phyloP scores from a whole-genome alignment of 805 yeast species.

The Candida ponderosae region DNA sequence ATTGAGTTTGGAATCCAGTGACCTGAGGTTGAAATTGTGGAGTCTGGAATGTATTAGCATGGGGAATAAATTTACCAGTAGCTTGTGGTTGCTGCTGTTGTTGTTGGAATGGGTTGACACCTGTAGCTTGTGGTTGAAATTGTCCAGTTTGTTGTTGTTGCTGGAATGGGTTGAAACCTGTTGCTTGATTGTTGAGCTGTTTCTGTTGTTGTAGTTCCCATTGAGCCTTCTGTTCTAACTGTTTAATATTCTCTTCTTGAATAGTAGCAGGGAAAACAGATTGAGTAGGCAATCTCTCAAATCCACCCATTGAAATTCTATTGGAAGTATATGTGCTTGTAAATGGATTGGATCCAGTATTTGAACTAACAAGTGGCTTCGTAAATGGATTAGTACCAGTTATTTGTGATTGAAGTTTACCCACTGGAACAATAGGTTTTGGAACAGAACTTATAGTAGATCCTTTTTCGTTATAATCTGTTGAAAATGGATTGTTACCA shows the following conservation, averaged over 20 bases:
- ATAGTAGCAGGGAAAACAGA: slow-evolving; percentile 67
- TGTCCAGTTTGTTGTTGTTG: slow-evolving; percentile 15
- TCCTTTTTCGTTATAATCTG: slow-evolving; percentile 8
- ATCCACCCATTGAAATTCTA: slow-evolving; percentile 44
- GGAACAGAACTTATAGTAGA: slow-evolving; percentile 5
- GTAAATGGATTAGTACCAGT: slow-evolving; percentile 38
- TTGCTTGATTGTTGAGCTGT: slow-evolving; percentile 13
- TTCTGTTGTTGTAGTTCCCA: slow-evolving; percentile 23
- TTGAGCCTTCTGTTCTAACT: slow-evolving; percentile 30
- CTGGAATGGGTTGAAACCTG: slow-evolving; percentile 12
- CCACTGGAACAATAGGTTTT: background rate
- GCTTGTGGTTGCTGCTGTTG: background rate
- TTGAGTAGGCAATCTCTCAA: slow-evolving; percentile 55
- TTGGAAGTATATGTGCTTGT: slow-evolving; percentile 17
- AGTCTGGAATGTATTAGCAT: too few species aligned
- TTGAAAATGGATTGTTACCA: slow-evolving; percentile 23
- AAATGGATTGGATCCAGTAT: slow-evolving; percentile 7
- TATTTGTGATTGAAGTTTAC: slow-evolving; percentile 14
- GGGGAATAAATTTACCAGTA: too few species aligned
- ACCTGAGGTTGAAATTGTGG: slow-evolving; percentile 11
- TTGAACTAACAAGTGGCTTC: slow-evolving; percentile 26
- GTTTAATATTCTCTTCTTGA: slow-evolving; percentile 27
- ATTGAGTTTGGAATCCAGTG: too few species aligned
- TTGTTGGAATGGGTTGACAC: background rate
- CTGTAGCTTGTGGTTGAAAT: slow-evolving; percentile 13